These are phyloP conservation scores for Smallanthus sonchifolius DNA, from an alignment of 129 eudicot species.

Conservation along the genomic window DNA sequence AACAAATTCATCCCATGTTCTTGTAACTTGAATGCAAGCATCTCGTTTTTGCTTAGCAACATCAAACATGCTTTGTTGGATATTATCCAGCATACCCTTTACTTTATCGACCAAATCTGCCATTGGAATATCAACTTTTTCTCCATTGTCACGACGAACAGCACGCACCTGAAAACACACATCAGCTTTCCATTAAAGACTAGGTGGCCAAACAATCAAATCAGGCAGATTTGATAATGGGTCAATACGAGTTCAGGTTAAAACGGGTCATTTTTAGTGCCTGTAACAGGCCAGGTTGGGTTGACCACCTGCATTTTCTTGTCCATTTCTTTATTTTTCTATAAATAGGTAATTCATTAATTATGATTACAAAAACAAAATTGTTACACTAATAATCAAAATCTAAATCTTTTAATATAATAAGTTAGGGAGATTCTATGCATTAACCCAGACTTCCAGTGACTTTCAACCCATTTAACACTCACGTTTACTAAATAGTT, in stretches of 20 bases:
- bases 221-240: background rate
- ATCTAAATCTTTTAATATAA: background rate
- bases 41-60: slow-evolving; percentile 72
- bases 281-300: background rate
- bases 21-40: slow-evolving; percentile 60
- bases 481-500: too few species aligned
- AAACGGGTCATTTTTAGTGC: background rate
- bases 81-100: slow-evolving; percentile 40
- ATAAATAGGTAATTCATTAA: background rate
- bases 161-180: slow-evolving; percentile 52
- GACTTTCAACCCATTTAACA: too few species aligned
- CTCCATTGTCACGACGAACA: slow-evolving; percentile 73
- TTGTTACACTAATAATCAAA: background rate
- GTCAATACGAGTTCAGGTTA: background rate
- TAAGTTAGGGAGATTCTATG: too few species aligned
- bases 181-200: background rate
- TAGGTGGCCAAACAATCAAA: background rate
- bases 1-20: slow-evolving; percentile 76
- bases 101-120: slow-evolving; percentile 50
- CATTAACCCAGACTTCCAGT: too few species aligned
- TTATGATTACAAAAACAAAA: background rate
- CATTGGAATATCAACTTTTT: slow-evolving; percentile 60
- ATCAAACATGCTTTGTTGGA: slow-evolving; percentile 62
- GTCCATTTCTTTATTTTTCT: background rate
- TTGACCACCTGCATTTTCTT: background rate